A percentile compares a stretch with the other conserved stretches of the same genome.
Evolutionary conservation across 2,329 filamentous ascomycete species (phyloP).

Genomic region (Diaporthe citriasiana): DNA sequence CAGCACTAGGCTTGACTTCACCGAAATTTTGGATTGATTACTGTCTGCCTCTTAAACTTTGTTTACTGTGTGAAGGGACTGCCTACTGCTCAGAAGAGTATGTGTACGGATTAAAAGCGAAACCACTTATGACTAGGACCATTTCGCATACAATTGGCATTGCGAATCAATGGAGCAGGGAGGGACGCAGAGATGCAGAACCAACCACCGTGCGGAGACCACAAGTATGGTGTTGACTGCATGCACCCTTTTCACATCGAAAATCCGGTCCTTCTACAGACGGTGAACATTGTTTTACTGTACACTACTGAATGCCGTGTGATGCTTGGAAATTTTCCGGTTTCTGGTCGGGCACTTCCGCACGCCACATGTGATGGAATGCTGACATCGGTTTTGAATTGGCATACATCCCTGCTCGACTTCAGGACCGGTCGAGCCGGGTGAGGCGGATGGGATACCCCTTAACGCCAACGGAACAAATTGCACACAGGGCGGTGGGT

Average conservation of each 20-base stretch:
- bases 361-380: slow-evolving; percentile 16
- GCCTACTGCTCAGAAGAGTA: no score
- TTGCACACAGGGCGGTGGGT: background rate
- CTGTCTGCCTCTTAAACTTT: no score
- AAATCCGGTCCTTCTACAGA: background rate
- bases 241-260: background rate
- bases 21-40: no score
- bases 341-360: background rate
- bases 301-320: no score
- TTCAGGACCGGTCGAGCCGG: background rate
- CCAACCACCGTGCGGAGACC: background rate
- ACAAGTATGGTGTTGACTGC: background rate
- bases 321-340: background rate
- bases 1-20: no score
- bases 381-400: background rate
- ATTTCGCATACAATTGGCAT: no score
- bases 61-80: no score
- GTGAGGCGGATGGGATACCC: background rate
- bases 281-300: background rate
- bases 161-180: background rate
- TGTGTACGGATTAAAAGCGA: no score
- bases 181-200: background rate
- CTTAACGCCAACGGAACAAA: background rate
- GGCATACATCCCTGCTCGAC: background rate
- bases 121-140: no score